These are phyloP conservation scores for Eremothecium coryli DNA, from an alignment of 1,139 yeast genomes.

Conservation along the genomic window DNA sequence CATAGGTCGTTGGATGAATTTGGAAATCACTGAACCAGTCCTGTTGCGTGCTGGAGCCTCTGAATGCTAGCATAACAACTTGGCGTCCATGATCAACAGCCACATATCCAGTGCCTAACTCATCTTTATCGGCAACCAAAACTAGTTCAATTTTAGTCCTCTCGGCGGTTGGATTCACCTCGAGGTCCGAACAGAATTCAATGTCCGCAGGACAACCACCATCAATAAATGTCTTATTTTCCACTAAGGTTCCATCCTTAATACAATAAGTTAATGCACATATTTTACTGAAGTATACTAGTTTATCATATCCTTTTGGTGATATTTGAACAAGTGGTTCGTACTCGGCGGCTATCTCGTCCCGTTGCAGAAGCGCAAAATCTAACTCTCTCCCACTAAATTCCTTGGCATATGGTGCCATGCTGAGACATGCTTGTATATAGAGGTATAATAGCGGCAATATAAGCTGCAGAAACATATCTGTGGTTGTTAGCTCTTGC, in stretches of 20 bases:
- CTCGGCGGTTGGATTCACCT: conserved; percentile 28
- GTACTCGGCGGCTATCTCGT: conserved; percentile 6
- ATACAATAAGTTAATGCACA: conserved; percentile 28
- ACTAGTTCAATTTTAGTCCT: conserved; percentile 30
- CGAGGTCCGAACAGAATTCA: conserved; percentile 22
- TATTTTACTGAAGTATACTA: conserved; percentile 27
- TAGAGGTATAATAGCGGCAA: conserved; percentile 1
- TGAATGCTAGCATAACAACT: conserved; percentile 37
- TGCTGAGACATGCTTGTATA: background rate
- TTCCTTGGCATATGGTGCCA: background rate
- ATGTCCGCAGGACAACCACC: conserved; percentile 28
- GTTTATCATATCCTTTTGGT: conserved; percentile 19
- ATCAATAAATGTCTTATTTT: conserved; percentile 17
- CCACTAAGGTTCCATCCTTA: conserved; percentile 13
- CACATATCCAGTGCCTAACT: conserved; percentile 42
- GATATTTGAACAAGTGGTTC: conserved; percentile 8
- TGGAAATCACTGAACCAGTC: conserved; percentile 52
- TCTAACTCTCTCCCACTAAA: conserved; percentile 1
- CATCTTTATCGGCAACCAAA: conserved; percentile 35
- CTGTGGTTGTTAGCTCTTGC: background rate
- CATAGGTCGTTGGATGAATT: conserved; percentile 37
- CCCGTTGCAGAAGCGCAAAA: background rate
- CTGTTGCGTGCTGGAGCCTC: conserved; percentile 49
- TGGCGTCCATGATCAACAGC: conserved; percentile 32
- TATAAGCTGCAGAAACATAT: conserved; percentile 2